These are phyloP conservation scores for Microstroma glucosiphilum DNA, from an alignment of 1,284 basidiomycete species.

Conservation along the genomic window DNA sequence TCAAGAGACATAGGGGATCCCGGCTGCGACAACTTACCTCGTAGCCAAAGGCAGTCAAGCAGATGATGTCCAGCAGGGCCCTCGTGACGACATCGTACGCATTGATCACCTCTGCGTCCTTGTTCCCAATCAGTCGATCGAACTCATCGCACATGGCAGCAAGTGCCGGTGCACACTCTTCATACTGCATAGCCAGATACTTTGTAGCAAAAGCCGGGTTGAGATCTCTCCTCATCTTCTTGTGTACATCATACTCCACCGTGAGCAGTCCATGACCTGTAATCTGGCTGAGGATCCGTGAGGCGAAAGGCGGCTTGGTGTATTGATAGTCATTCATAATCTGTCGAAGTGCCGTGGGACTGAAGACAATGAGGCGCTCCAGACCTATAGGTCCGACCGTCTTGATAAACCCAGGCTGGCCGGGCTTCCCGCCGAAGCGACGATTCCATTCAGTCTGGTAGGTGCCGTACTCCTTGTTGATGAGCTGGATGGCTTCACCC, in stretches of 20 bases:
- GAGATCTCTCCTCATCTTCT: neutral
- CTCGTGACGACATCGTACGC: neutral
- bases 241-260: neutral
- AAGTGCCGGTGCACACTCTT: neutral
- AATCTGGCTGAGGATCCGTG: neutral
- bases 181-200: neutral
- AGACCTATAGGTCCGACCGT: neutral
- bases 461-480: neutral
- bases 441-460: neutral
- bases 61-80: neutral
- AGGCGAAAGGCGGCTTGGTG: neutral
- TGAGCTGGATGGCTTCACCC: neutral
- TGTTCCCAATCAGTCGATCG: neutral
- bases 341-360: neutral
- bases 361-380: neutral
- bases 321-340: neutral
- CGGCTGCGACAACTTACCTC: neutral
- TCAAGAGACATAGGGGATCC: too few species aligned
- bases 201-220: neutral
- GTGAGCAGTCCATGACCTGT: neutral
- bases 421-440: neutral
- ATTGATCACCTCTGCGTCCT: neutral
- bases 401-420: neutral
- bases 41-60: neutral
- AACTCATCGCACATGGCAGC: neutral